Evolutionary conservation across 2,329 filamentous ascomycete species (phyloP), one percentile per base, ranked within the genome.

Genomic region (Metarhizium guizhouense): DNA sequence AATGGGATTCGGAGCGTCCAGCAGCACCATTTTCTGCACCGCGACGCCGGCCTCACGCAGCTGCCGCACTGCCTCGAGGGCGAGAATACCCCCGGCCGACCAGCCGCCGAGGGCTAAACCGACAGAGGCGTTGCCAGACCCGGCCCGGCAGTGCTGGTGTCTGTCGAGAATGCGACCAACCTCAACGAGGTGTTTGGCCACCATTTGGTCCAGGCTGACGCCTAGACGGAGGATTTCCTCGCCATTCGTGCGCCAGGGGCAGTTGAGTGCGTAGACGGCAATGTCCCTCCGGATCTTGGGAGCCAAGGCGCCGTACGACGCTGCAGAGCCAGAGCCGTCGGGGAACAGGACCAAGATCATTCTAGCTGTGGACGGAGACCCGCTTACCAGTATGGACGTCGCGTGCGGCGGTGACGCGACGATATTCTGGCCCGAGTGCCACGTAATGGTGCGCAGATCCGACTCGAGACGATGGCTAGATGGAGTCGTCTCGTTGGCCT

Each of bases 1-100:
- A 57, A 85, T 74, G 1, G 85, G 85, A 64, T 81, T 84, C 6
- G 42, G 45, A 5, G 45, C 7, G 10, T 48, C 45, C 13, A 48
- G 20, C 0, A 48, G 25, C 4, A 48, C 11, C 7, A 48, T 4
- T 2, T 16, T 29, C 6, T 29, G 5, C 10, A 48, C 45, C 3
- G 7, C 6, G 20, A 30, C 20, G 7, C 45, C 45, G 7, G 11
- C 8, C 10, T 6, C 25, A 14, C 6, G 3, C 7, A 48, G 45
- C 8, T 11, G 3, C 8, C 20, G 8, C 16, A 20, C 45, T 0
- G 45, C 45, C 6, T 48, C 45, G 25, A 30, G 4, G 1, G 45
- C 25, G 4, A 30, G 4, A 25, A 48, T 48, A 3, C 45, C 45
- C 0, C 45, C 45, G 7, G 45, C 45, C 6, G 45, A 48, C 45